Conservation (phyloP, 2,329 filamentous ascomycete species). For the Tolypocladium nubicola region DNA sequence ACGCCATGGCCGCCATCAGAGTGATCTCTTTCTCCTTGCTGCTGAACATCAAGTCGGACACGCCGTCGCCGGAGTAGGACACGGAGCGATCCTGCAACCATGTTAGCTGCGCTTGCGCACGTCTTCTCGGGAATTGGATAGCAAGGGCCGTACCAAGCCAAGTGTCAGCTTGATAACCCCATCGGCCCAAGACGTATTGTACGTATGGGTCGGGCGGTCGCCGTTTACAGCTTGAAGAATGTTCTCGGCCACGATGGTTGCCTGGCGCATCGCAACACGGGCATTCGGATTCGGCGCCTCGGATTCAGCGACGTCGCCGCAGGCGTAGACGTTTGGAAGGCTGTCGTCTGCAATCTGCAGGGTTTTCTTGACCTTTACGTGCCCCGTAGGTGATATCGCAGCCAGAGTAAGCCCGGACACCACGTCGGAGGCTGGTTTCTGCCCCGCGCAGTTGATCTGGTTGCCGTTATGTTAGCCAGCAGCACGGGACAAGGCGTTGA, state of each 20-base stretch:
- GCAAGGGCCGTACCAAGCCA: conserved; percentile 27
- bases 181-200: conserved; percentile 34
- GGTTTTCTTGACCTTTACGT: conserved; percentile 42
- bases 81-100: conserved; percentile 30
- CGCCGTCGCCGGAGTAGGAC: conserved; percentile 30
- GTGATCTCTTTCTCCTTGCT: conserved; percentile 30
- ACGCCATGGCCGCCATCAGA: conserved; percentile 30
- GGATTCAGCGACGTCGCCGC: conserved; percentile 53
- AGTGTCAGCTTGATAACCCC: conserved; percentile 43
- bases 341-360: conserved; percentile 42
- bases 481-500: background rate
- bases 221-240: conserved; percentile 35
- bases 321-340: conserved; percentile 45
- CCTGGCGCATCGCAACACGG: conserved; percentile 43
- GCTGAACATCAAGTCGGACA: conserved; percentile 29
- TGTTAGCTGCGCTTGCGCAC: background rate
- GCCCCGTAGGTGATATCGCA: conserved; percentile 33
- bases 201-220: conserved; percentile 25
- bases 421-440: conserved; percentile 43
- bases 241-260: conserved; percentile 41
- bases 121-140: too few relatives aligned
- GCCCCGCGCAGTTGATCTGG: conserved; percentile 49
- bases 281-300: conserved; percentile 38
- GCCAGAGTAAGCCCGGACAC: conserved; percentile 29
- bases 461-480: background rate